Percentiles rank a stretch among this genome's conserved stretches.
These are phyloP conservation scores for Ganoderma meredithae DNA, from an alignment of 1,284 basidiomycete species.

Conservation along the genomic window DNA sequence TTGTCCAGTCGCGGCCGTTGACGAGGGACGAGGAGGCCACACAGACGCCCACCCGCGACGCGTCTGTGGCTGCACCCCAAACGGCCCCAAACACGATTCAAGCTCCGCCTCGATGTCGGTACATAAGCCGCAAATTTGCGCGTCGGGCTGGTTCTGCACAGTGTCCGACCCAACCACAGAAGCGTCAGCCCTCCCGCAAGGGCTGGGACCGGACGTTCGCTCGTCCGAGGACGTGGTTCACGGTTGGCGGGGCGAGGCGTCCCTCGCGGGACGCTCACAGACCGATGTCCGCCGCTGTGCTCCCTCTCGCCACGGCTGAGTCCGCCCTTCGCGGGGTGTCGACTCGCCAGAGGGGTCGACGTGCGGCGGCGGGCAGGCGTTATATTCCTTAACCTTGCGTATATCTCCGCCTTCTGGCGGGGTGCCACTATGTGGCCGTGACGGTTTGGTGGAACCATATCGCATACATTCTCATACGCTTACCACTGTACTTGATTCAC, in stretches of 20 bases:
- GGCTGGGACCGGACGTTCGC: slow-evolving; percentile 40
- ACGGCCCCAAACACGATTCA: slow-evolving; percentile 33
- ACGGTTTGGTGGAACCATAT: slow-evolving; percentile 84
- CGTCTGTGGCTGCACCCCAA: slow-evolving; percentile 40
- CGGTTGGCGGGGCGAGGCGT: slow-evolving; percentile 79
- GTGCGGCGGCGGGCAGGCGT: slow-evolving; percentile 53
- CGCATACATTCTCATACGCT: slow-evolving; percentile 54
- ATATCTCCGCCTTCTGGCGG: slow-evolving; percentile 45
- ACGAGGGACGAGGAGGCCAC: too few relatives aligned
- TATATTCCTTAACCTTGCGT: slow-evolving; percentile 84
- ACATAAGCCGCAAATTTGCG: slow-evolving; percentile 39
- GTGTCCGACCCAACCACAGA: slow-evolving; percentile 49
- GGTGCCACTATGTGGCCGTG: slow-evolving; percentile 78
- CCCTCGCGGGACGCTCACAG: slow-evolving; percentile 67
- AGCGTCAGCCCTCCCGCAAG: slow-evolving; percentile 43
- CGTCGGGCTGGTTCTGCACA: slow-evolving; percentile 29
- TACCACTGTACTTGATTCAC: slow-evolving; percentile 4
- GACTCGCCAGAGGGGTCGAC: slow-evolving; percentile 56
- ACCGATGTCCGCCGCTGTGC: slow-evolving; percentile 52
- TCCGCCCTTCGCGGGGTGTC: slow-evolving; percentile 55
- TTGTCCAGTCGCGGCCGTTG: too few relatives aligned
- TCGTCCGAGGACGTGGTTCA: slow-evolving; percentile 55
- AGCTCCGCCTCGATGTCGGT: slow-evolving; percentile 36
- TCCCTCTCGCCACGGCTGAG: slow-evolving; percentile 44
- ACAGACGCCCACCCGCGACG: slow-evolving; percentile 27